Evolutionary conservation across 179 eudicot species (phyloP).

Genomic region (Beta corolliflora): DNA sequence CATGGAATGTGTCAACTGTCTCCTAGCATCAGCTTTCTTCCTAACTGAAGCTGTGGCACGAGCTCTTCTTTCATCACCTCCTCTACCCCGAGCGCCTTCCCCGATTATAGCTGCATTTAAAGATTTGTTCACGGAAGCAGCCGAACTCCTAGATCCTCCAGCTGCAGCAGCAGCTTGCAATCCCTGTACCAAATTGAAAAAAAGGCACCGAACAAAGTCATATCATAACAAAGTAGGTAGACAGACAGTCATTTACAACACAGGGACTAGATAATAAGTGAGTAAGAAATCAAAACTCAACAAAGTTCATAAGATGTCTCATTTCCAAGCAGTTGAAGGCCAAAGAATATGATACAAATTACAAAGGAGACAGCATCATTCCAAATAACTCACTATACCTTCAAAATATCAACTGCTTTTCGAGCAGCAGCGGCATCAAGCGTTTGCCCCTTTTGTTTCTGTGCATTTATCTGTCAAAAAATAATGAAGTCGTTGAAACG

Average conservation of each 20-base stretch:
- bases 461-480: constrained; percentile 62
- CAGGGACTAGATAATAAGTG: background rate
- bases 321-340: background rate
- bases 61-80: constrained; percentile 80
- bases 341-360: background rate
- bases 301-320: background rate
- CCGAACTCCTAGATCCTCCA: constrained; percentile 49
- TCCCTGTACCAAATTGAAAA: constrained; percentile 53
- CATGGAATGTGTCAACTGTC: constrained; percentile 55
- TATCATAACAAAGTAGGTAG: background rate
- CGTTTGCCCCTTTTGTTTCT: constrained; percentile 77
- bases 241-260: background rate
- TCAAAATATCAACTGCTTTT: constrained; percentile 62
- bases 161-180: constrained; percentile 68
- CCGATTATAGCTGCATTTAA: constrained; percentile 42
- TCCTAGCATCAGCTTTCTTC: constrained; percentile 86
- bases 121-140: constrained; percentile 40
- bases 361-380: background rate
- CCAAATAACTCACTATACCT: constrained; percentile 43
- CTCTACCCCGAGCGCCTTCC: constrained; percentile 64
- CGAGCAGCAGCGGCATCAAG: constrained; percentile 62
- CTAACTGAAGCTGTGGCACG: constrained; percentile 72
- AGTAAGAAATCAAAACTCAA: background rate
- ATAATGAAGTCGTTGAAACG: constrained; percentile 8
- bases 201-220: background rate